Conservation (phyloP, 2,329 filamentous ascomycete species). For the Hypomyces rosellus region DNA sequence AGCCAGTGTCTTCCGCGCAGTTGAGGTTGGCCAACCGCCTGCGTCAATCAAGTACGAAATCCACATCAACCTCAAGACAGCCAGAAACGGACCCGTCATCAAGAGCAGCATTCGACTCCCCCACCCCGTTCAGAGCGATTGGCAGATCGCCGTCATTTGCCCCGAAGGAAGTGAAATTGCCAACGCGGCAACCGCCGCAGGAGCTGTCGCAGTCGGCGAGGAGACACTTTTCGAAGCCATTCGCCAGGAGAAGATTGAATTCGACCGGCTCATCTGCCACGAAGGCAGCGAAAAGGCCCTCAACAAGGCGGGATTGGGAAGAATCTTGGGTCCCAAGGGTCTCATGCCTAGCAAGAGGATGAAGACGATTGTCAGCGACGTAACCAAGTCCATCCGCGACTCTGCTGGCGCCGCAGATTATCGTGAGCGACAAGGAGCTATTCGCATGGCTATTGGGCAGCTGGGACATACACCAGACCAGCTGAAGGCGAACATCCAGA, state of each 20-base stretch:
- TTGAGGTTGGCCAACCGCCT: conserved; percentile 79
- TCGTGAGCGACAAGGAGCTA: conserved; percentile 75
- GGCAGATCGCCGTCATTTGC: conserved; percentile 85
- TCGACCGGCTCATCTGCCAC: conserved; percentile 87
- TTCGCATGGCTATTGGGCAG: conserved; percentile 87
- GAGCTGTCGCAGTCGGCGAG: conserved; percentile 79
- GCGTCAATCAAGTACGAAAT: conserved; percentile 80
- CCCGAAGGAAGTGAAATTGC: conserved; percentile 72
- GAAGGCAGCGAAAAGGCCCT: conserved; percentile 68
- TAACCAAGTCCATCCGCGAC: conserved; percentile 67
- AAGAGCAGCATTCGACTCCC: conserved; percentile 85
- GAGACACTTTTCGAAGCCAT: conserved; percentile 79
- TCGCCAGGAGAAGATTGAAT: conserved; percentile 67
- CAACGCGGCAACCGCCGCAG: conserved; percentile 66
- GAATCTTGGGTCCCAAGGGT: conserved; percentile 78
- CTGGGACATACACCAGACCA: conserved; percentile 82
- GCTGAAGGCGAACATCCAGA: conserved; percentile 76
- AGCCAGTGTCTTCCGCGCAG: conserved; percentile 79
- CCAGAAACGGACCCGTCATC: conserved; percentile 79
- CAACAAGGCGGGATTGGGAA: conserved; percentile 72
- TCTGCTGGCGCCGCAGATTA: conserved; percentile 82
- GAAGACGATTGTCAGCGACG: conserved; percentile 80
- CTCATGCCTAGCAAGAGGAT: conserved; percentile 88
- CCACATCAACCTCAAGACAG: conserved; percentile 72
- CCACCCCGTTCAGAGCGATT: conserved; percentile 81